phyloP scores from a whole-genome alignment of 805 yeast genomes.

The Metschnikowia matae region DNA sequence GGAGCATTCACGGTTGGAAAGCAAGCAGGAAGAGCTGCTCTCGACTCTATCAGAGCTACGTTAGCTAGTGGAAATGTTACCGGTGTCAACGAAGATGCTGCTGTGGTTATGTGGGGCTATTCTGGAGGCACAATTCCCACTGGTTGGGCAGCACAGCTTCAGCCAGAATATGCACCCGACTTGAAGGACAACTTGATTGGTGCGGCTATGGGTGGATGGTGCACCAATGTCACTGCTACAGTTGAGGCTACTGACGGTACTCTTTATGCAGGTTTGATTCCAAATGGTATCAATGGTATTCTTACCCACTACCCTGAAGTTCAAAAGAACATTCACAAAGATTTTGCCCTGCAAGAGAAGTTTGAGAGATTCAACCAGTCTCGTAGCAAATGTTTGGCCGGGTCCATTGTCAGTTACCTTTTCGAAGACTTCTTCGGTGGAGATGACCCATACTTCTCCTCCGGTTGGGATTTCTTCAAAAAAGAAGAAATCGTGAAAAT shows the following conservation, averaged over 20 bases:
- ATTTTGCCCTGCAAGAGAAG: neutral
- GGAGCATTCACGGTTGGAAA: conserved; percentile 31
- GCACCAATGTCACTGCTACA: conserved; percentile 30
- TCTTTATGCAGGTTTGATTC: conserved; percentile 27
- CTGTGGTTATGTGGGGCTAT: conserved; percentile 31
- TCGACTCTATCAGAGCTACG: conserved; percentile 30
- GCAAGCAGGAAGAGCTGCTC: conserved; percentile 27
- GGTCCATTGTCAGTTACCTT: neutral
- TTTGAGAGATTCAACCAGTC: conserved; percentile 2
- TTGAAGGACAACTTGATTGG: conserved; percentile 22
- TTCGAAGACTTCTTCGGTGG: conserved; percentile 5
- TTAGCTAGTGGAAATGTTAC: conserved; percentile 18
- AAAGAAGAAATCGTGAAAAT: neutral
- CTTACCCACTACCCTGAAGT: conserved; percentile 29
- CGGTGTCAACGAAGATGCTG: conserved; percentile 20
- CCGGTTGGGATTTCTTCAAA: conserved; percentile 6
- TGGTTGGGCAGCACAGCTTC: conserved; percentile 37
- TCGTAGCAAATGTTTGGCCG: conserved; percentile 2
- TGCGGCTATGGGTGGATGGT: conserved; percentile 35
- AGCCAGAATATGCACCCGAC: conserved; percentile 36
- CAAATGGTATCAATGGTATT: conserved; percentile 29
- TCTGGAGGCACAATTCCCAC: conserved; percentile 39
- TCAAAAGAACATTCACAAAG: neutral
- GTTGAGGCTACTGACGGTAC: conserved; percentile 23
- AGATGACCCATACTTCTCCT: conserved; percentile 3